Evolutionary conservation across 352 stramenopile species (phyloP), one percentile per base, ranked within the genome.

Genomic region (Phytophthora rubi): DNA sequence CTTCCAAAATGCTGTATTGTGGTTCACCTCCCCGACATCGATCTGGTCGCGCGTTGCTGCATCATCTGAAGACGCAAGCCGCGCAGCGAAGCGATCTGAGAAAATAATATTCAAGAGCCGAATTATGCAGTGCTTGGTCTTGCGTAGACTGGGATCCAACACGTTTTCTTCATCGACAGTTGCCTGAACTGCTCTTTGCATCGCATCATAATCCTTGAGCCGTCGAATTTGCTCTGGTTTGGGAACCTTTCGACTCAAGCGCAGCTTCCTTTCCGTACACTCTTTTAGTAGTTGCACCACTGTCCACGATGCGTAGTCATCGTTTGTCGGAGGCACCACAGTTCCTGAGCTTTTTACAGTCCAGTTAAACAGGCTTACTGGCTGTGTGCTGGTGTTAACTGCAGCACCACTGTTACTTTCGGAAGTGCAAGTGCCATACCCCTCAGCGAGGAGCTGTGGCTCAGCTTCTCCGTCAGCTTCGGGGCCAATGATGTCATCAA

Each of bases 241-340:
- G 44, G 4, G 26, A 16, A 16, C 26, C n/a, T 5, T 5, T 26
- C 44, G 15, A 9, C 16, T 16, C 15, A 51, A 3, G n/a, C 44
- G 44, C 12, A 51, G 44, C 44, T 10, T 51, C 16, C n/a, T 16
- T 16, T 51, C 44, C 16, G n/a, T 51, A 16, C 15, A 51, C 26
- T 51, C n/a, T 16, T 51, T 51, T 16, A 16, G 15, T 6, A 51
- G 26, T 6, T 51, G 15, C n/a, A 6, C 44, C 8, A 51, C 44
- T 4, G 44, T 51, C n/a, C 44, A 51, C n/a, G n/a, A 51, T 26
- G 26, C 44, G 26, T 51, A 28, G n/a, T 51, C n/a, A 51, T 51
- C 26, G 26, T 16, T 26, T 26, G 44, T 51, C n/a, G 44, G 44
- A 2, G 44, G 44, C 18, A 21, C 18, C 18, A 21, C 18, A 21